Conservation (phyloP, 164 flowering plant species). For the Vitis rupestris region DNA sequence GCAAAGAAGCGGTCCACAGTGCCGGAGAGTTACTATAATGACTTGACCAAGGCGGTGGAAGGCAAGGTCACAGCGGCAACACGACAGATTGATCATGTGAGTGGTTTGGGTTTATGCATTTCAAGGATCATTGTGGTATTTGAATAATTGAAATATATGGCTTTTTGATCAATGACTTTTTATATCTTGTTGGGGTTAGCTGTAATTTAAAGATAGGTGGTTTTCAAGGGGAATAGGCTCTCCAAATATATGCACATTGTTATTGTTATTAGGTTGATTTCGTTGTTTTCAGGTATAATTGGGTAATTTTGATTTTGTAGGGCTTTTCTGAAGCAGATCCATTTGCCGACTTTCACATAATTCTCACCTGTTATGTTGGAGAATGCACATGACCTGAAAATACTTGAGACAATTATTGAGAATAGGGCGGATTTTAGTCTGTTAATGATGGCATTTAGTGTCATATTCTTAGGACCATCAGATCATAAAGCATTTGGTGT, state of each 20-base stretch:
- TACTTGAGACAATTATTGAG: not conserved
- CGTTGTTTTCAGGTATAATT: not conserved
- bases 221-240: not conserved
- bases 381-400: not conserved
- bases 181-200: not conserved
- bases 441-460: not conserved
- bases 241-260: not conserved
- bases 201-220: not conserved
- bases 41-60: conserved; percentile 72
- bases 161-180: not conserved
- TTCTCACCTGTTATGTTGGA: not conserved
- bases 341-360: not conserved
- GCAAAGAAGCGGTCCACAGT: conserved; percentile 93
- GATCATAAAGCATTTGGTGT: conserved; percentile 1
- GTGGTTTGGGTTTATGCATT: conserved; percentile 18
- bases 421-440: not conserved
- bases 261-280: not conserved
- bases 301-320: not conserved
- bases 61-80: conserved; percentile 91
- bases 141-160: not conserved
- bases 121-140: not conserved
- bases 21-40: conserved; percentile 90
- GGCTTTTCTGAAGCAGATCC: not conserved
- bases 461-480: not conserved
- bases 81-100: conserved; percentile 91